Evolutionary conservation across 2,329 filamentous ascomycete genomes (phyloP), one percentile per base, ranked within the genome.

Genomic region (Alternaria longipes): DNA sequence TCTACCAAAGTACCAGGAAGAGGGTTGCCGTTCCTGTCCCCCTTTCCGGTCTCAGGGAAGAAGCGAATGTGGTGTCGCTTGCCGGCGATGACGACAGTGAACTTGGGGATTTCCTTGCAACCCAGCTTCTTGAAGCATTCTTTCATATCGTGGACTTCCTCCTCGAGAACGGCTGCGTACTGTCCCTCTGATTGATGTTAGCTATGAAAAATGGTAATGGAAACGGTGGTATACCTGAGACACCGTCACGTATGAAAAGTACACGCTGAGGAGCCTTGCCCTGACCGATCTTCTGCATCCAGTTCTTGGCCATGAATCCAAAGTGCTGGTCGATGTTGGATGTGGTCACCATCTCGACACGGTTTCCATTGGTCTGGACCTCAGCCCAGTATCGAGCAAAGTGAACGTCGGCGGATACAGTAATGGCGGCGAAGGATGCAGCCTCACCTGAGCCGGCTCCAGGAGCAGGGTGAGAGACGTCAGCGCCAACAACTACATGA

Each of bases 181-280:
- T 98, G 91, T 0, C 20, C 36, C 36, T 40, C 7, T 7, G 4
- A 18, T 16, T 16, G n/a, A 4, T 38, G 16, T 38, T 38, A n/a
- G 34, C 34, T 8, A 38, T 38, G 16, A 8, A 36, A 6, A 36
- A 16, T 26, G 24, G 1, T 26, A 26, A 26, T 26, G 24, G 24
- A 26, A 26, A 26, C 7, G 1, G 24, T 26, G 24, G 24, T 26
- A 26, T 26, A 26, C 24, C 24, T 26, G 90, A 90, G 8, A 98
- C 93, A 68, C 95, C 95, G 71, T 99, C 95, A 18, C 95, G 92
- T 79, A 98, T 91, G 80, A 97, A 98, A 69, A 96, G 91, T 57
- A 99, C 84, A 38, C 94, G 89, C n/a, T 85, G 69, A 0, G 94
- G 94, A 16, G 83, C 72, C 26, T 77, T 76, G n/a, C 86, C 85